Percentiles rank a stretch among this genome's conserved stretches.
These are phyloP conservation scores for Ustilago lituana DNA, from an alignment of 1,284 basidiomycete genomes.

Conservation along the genomic window DNA sequence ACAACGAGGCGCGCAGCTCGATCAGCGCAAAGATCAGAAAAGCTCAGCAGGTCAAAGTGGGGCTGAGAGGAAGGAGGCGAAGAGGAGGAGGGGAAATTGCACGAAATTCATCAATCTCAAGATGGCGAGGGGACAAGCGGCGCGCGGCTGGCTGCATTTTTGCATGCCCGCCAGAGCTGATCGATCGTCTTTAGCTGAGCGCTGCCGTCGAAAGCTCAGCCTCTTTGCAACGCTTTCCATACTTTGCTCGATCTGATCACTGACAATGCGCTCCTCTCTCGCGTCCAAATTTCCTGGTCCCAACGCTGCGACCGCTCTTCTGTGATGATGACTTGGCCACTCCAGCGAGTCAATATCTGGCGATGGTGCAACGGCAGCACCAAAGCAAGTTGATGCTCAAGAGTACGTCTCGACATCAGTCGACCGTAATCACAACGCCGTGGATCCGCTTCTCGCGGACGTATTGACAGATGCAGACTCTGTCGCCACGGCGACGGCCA, in stretches of 20 bases:
- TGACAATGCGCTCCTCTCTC: slow-evolving; percentile 4
- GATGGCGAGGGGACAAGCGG: neutral
- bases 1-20: neutral
- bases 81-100: slow-evolving; percentile 1
- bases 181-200: no score
- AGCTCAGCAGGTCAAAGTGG: no score
- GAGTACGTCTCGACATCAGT: neutral
- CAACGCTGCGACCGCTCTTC: no score
- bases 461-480: slow-evolving; percentile 36
- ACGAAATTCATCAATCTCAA: slow-evolving; percentile 3
- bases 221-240: neutral
- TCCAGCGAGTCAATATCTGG: slow-evolving; percentile 13
- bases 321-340: neutral
- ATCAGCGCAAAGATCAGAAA: no score
- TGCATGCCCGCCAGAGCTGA: no score
- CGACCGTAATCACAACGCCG: slow-evolving; percentile 11
- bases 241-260: slow-evolving; percentile 1
- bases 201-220: no score
- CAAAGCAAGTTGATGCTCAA: neutral
- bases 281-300: no score
- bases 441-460: slow-evolving; percentile 31
- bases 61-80: no score
- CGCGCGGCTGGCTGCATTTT: slow-evolving; percentile 7
- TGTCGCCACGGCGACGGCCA: slow-evolving; percentile 37
- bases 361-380: slow-evolving; percentile 14